Evolutionary conservation across 768 basidiomycete species (phyloP), one percentile per base, ranked within the genome.

Genomic region (Rhizopogon vesiculosus): DNA sequence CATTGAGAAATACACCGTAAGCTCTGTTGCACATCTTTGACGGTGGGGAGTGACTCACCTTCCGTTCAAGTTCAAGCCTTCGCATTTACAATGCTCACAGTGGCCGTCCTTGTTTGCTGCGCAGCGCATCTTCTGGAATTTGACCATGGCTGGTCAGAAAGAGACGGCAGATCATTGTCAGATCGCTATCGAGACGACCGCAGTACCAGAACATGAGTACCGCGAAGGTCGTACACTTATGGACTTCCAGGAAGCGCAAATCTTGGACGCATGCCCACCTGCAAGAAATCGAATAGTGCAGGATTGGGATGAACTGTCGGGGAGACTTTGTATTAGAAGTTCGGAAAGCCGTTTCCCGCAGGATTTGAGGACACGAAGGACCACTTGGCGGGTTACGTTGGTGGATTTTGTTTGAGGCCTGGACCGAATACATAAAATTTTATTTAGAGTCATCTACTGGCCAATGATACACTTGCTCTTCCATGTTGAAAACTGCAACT

Each of bases 271-370:
- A 25, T 18, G 3, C 31, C 31, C 46, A 19, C 35, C 18, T 48
- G 18, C 18, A 13, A 48, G 13, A 13, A 48, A 7, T 35, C 31
- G 31, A n/a, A 63, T 67, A 33, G 58, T 60, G n/a, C 61, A 70
- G 42, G 66, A 70, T n/a, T 69, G 67, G 67, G 67, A 69, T 10
- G 69, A 70, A 50, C 35, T 69, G 7, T 63, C 69, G 1, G 67
- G 67, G 3, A 69, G 54, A 55, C 13, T 69, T n/a, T 69, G 66
- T 19, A 50, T 69, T 12, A 63, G 66, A 42, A 57, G 57, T 33
- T 59, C 61, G 50, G 54, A 58, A 38, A 64, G 54, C 50, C 64
- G 31, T 43, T 69, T 61, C 45, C 56, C 63, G 9, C 60, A 68
- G 10, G 62, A 66, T 44, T 42, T 54, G 38, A 60, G 66, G 12